Evolutionary conservation across 306 rosid genomes (phyloP).

Genomic region (Fragaria ananassa): DNA sequence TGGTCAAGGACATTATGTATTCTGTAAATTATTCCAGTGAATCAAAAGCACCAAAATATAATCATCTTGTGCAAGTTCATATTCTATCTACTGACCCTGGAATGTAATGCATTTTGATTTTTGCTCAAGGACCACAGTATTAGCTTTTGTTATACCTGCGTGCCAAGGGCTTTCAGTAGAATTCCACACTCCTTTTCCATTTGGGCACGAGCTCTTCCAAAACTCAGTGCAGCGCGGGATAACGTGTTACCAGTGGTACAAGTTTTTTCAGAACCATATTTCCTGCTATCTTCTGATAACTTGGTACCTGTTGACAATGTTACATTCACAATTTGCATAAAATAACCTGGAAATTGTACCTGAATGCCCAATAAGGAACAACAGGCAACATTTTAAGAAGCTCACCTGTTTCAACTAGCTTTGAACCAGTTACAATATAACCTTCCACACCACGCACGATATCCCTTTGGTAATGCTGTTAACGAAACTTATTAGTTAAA

Average conservation of each 20-base stretch:
- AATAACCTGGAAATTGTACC: constrained; percentile 12
- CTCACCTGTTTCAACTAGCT: constrained; percentile 76
- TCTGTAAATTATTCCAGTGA: not conserved
- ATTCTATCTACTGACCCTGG: not conserved
- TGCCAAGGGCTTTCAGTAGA: constrained; percentile 71
- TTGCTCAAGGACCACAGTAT: not conserved
- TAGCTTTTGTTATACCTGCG: constrained; percentile 55
- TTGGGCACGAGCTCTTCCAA: constrained; percentile 73
- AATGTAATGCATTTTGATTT: constrained; percentile 9
- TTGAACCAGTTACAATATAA: constrained; percentile 81
- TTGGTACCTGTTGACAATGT: constrained; percentile 62
- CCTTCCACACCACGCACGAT: constrained; percentile 89
- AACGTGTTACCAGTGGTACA: constrained; percentile 75
- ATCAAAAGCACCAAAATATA: not conserved
- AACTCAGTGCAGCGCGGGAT: constrained; percentile 61
- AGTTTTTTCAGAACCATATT: constrained; percentile 80
- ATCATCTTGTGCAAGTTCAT: not conserved
- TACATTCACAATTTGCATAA: not conserved
- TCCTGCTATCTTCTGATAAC: constrained; percentile 90
- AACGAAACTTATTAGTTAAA: constrained; percentile 14
- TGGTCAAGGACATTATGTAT: not conserved
- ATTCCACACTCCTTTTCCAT: constrained; percentile 86
- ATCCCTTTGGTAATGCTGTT: constrained; percentile 82
- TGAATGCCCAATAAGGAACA: constrained; percentile 13
- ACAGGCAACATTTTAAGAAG: constrained; percentile 5